Evolutionary conservation across 176 grass and related monocot genomes (phyloP).

Genomic region (Oryza coarctata): DNA sequence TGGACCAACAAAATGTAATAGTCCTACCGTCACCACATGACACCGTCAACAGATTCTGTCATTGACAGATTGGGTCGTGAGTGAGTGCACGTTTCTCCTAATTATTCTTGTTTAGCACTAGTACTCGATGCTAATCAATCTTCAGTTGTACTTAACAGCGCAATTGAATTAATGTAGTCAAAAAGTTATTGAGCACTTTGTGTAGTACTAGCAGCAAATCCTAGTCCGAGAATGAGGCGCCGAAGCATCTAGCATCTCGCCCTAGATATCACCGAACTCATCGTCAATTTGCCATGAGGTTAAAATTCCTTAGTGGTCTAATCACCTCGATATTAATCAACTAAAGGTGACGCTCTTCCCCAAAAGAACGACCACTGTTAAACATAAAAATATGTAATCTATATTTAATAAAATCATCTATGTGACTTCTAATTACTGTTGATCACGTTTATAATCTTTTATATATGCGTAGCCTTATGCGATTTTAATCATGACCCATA

Average conservation of each 20-base stretch:
- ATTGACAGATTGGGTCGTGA: neutral
- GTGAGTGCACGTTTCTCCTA: neutral
- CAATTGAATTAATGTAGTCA: conserved; percentile 12
- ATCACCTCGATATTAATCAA: neutral
- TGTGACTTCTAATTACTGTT: too few species aligned
- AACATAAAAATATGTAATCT: too few species aligned
- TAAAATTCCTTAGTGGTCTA: neutral
- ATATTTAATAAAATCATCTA: too few species aligned
- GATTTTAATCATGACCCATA: too few species aligned
- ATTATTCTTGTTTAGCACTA: neutral
- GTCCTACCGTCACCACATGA: conserved; percentile 2
- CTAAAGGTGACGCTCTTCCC: too few species aligned
- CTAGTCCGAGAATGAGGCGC: conserved; percentile 20
- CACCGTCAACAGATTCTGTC: neutral
- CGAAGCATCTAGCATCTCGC: neutral
- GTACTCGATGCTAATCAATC: neutral
- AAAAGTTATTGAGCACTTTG: neutral
- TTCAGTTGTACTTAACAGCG: neutral
- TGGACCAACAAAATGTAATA: neutral
- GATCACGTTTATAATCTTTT: too few species aligned
- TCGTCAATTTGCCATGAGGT: neutral
- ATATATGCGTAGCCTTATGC: too few species aligned
- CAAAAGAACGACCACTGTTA: too few species aligned
- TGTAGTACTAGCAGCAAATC: neutral
- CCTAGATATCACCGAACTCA: neutral